phyloP scores from a whole-genome alignment of 1,284 basidiomycete species.

The Heterobasidion occidentale region DNA sequence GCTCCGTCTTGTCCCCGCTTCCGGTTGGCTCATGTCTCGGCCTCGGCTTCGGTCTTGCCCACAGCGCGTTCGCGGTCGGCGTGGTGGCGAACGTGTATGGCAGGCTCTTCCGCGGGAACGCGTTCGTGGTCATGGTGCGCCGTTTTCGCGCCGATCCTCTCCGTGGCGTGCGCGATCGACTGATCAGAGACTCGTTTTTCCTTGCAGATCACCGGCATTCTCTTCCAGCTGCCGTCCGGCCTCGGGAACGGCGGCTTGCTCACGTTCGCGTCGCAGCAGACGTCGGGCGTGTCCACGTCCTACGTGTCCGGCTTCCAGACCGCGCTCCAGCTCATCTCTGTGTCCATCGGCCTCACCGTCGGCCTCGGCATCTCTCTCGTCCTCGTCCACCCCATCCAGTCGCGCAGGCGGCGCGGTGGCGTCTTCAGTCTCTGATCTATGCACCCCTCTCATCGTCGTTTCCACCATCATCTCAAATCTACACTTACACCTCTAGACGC shows the following conservation, averaged over 20 bases:
- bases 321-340: slow-evolving; percentile 55
- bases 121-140: slow-evolving; percentile 61
- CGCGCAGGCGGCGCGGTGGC: slow-evolving; percentile 46
- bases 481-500: not conserved
- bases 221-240: slow-evolving; percentile 85
- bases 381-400: slow-evolving; percentile 51
- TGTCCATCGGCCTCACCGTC: slow-evolving; percentile 62
- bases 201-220: slow-evolving; percentile 57
- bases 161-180: not conserved
- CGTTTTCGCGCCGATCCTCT: slow-evolving; percentile 24
- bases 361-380: slow-evolving; percentile 60
- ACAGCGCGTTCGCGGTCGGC: slow-evolving; percentile 81
- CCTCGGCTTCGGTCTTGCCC: not conserved
- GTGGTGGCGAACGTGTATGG: slow-evolving; percentile 80
- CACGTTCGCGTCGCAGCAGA: slow-evolving; percentile 56
- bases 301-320: slow-evolving; percentile 65
- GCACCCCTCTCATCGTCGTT: too few species aligned
- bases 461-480: not conserved
- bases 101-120: slow-evolving; percentile 70
- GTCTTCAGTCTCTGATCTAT: slow-evolving; percentile 44
- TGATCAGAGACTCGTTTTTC: slow-evolving; percentile 20
- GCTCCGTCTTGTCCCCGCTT: not conserved
- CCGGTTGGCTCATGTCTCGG: not conserved
- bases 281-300: slow-evolving; percentile 36
- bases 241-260: slow-evolving; percentile 82